Percentiles rank a stretch among this genome's conserved stretches.
phyloP scores from a whole-genome alignment of 345 rosid genomes.

The Eucalyptus curtisii region DNA sequence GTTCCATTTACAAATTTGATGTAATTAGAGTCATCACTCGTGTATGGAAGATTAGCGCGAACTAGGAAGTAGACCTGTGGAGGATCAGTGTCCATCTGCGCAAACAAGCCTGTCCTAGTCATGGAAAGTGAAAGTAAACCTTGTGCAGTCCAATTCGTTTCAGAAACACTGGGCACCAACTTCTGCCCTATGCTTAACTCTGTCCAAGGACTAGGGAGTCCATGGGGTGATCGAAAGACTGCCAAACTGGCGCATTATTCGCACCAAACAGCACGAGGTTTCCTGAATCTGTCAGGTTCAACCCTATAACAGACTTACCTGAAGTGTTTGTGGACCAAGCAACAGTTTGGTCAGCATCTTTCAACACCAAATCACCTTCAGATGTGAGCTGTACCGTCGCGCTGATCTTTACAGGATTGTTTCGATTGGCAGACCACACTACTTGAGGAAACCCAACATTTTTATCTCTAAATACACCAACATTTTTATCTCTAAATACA shows the following conservation, averaged over 20 bases:
- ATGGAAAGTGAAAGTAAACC: constrained; percentile 2
- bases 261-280: neutral
- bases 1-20: neutral
- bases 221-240: constrained; percentile 2
- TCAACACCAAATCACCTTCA: neutral
- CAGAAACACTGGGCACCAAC: constrained; percentile 1
- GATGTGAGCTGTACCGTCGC: neutral
- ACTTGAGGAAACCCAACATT: neutral
- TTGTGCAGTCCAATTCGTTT: neutral
- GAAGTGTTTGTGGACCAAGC: constrained; percentile 6
- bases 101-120: neutral
- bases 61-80: neutral
- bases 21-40: neutral
- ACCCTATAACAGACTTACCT: neutral
- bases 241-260: constrained; percentile 1
- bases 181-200: neutral
- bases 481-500: no score
- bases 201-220: constrained; percentile 3
- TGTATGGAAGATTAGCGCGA: neutral
- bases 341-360: neutral
- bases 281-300: neutral
- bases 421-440: constrained; percentile 16
- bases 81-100: neutral
- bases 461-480: no score
- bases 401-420: neutral